These are phyloP conservation scores for Trichosanthes truncata DNA, from an alignment of 306 rosid species.

Conservation along the genomic window DNA sequence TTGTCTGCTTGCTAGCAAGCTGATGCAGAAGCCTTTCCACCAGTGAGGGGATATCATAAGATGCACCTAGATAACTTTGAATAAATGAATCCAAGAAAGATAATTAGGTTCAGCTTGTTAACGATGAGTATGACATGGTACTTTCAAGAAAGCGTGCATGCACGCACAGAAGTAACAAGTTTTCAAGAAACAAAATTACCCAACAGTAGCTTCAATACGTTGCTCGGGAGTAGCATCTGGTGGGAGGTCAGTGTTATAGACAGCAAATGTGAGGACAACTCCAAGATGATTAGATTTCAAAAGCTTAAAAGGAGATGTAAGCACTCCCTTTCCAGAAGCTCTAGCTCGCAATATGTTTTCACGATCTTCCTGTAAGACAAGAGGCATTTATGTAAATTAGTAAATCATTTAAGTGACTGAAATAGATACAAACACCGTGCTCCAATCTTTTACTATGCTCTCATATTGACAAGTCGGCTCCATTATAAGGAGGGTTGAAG, in stretches of 20 bases:
- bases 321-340: slow-evolving; percentile 80
- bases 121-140: neutral
- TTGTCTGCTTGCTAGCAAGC: slow-evolving; percentile 96
- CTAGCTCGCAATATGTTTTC: slow-evolving; percentile 95
- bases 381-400: neutral
- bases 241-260: slow-evolving; percentile 57
- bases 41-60: slow-evolving; percentile 87
- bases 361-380: slow-evolving; percentile 58
- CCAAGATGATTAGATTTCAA: slow-evolving; percentile 87
- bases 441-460: neutral
- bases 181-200: slow-evolving; percentile 39
- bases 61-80: slow-evolving; percentile 85
- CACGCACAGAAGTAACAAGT: neutral
- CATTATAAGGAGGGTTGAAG: neutral
- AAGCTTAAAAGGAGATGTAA: slow-evolving; percentile 92
- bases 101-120: slow-evolving; percentile 16
- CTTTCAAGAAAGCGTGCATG: neutral
- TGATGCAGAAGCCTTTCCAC: slow-evolving; percentile 98
- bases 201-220: slow-evolving; percentile 73
- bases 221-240: slow-evolving; percentile 57
- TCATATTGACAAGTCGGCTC: neutral
- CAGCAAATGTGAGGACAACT: slow-evolving; percentile 91
- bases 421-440: neutral
- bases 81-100: slow-evolving; percentile 8
- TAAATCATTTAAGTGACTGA: neutral